Evolutionary conservation across 495 filamentous ascomycete genomes (phyloP).

Genomic region (Penicillium egyptiacum): DNA sequence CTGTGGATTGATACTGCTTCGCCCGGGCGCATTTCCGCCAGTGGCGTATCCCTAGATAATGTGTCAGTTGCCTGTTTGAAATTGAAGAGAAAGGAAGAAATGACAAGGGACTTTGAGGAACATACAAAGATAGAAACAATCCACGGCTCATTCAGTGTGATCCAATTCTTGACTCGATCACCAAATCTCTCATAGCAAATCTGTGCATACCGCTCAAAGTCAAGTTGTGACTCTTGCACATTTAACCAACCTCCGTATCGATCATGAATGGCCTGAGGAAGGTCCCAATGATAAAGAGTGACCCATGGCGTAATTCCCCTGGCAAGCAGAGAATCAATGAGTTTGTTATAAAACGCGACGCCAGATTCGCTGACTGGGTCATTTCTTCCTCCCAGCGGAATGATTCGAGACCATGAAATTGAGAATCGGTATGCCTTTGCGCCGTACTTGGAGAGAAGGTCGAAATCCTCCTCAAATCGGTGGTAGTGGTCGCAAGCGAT

Average conservation of each 20-base stretch:
- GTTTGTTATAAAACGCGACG: conserved; percentile 40
- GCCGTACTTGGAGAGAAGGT: conserved; percentile 58
- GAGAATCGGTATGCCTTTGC: conserved; percentile 68
- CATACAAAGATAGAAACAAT: conserved; percentile 41
- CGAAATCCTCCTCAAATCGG: conserved; percentile 63
- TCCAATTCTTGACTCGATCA: conserved; percentile 48
- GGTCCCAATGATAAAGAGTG: conserved; percentile 52
- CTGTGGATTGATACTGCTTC: conserved; percentile 20
- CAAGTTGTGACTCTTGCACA: conserved; percentile 38
- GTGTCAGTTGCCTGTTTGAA: neutral
- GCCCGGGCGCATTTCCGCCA: conserved; percentile 19
- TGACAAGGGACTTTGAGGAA: neutral
- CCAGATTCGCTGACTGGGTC: conserved; percentile 39
- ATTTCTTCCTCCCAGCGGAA: conserved; percentile 48
- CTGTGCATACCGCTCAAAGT: conserved; percentile 44
- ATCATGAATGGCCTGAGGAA: conserved; percentile 42
- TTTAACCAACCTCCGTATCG: conserved; percentile 44
- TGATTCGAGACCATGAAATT: conserved; percentile 66
- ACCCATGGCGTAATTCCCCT: conserved; percentile 42
- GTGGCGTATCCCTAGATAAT: conserved; percentile 15
- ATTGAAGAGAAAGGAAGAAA: neutral
- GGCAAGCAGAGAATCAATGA: conserved; percentile 41
- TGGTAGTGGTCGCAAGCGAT: conserved; percentile 72
- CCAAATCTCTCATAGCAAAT: conserved; percentile 39
- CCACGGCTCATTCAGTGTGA: conserved; percentile 52